A percentile compares a stretch with the other conserved stretches of the same genome.
These are phyloP conservation scores for Hansenula lynferdii DNA, from an alignment of 1,139 yeast genomes.

Conservation along the genomic window DNA sequence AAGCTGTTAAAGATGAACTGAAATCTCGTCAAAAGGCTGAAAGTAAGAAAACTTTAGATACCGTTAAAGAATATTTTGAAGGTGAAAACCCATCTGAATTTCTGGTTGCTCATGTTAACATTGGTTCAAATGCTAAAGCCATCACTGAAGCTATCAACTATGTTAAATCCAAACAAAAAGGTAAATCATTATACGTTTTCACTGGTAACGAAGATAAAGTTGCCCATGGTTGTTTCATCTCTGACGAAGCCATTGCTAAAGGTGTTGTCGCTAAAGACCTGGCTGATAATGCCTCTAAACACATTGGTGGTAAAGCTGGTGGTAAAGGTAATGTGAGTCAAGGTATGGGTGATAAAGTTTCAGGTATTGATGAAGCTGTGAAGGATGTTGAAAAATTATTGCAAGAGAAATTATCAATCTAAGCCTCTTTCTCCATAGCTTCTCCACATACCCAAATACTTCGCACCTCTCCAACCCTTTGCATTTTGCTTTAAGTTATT, in stretches of 20 bases:
- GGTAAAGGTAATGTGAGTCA: conserved; percentile 96
- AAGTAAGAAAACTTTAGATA: conserved; percentile 72
- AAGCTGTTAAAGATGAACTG: conserved; percentile 80
- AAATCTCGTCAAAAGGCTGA: conserved; percentile 88
- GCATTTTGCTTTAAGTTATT: not conserved
- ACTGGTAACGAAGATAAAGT: conserved; percentile 76
- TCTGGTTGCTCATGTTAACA: conserved; percentile 62
- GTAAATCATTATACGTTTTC: conserved; percentile 75
- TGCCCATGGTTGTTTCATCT: conserved; percentile 92
- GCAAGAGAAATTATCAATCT: conserved; percentile 43
- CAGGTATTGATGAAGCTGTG: conserved; percentile 68
- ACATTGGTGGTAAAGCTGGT: conserved; percentile 96
- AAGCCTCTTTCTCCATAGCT: too few species aligned
- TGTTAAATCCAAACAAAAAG: conserved; percentile 73
- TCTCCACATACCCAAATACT: too few species aligned
- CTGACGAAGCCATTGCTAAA: conserved; percentile 64
- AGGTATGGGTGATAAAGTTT: conserved; percentile 89
- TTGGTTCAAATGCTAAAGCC: conserved; percentile 88
- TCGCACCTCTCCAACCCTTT: too few species aligned
- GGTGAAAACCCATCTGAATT: conserved; percentile 41
- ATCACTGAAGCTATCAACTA: conserved; percentile 87
- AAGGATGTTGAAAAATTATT: conserved; percentile 59
- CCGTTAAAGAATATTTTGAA: conserved; percentile 65
- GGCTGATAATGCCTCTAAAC: conserved; percentile 63
- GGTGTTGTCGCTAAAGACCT: conserved; percentile 75